A percentile compares a stretch with the other conserved stretches of the same genome.
Evolutionary conservation across 768 basidiomycete species (phyloP).

Genomic region (Pulveroboletus sp.): DNA sequence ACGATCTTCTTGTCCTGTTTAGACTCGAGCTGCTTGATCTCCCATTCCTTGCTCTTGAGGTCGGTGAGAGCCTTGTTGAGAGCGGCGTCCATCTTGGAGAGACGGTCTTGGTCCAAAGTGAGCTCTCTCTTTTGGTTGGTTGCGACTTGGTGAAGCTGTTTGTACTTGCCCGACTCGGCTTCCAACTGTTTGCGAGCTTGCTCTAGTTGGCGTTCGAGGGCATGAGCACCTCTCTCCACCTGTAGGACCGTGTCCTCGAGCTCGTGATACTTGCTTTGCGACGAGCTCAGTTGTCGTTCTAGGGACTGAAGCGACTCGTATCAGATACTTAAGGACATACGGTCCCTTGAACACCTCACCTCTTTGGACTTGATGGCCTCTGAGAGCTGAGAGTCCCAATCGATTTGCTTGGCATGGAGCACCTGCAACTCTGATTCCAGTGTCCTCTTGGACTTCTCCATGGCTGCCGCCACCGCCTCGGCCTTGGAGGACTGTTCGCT

Average conservation of each 20-base stretch:
- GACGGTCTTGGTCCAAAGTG: slow-evolving; percentile 60
- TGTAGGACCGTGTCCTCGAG: slow-evolving; percentile 87
- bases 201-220: slow-evolving; percentile 71
- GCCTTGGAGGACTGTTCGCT: slow-evolving; percentile 48
- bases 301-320: slow-evolving; percentile 47
- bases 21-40: slow-evolving; percentile 79
- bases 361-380: slow-evolving; percentile 67
- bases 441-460: slow-evolving; percentile 64
- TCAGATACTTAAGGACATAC: slow-evolving; percentile 8
- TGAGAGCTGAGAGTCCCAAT: slow-evolving; percentile 59
- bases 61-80: slow-evolving; percentile 78
- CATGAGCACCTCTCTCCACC: slow-evolving; percentile 76
- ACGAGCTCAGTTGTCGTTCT: slow-evolving; percentile 69
- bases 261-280: slow-evolving; percentile 74
- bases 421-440: slow-evolving; percentile 71
- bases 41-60: slow-evolving; percentile 77
- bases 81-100: slow-evolving; percentile 71
- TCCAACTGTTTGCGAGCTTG: slow-evolving; percentile 68
- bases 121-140: slow-evolving; percentile 68
- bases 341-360: no score
- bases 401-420: slow-evolving; percentile 64
- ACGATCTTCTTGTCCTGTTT: slow-evolving; percentile 97
- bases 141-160: slow-evolving; percentile 65
- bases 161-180: slow-evolving; percentile 64
- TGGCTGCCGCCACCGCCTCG: slow-evolving; percentile 47